Evolutionary conservation across 2,329 filamentous ascomycete genomes (phyloP), one percentile per base, ranked within the genome.

Genomic region (Cyphellophora attinorum): DNA sequence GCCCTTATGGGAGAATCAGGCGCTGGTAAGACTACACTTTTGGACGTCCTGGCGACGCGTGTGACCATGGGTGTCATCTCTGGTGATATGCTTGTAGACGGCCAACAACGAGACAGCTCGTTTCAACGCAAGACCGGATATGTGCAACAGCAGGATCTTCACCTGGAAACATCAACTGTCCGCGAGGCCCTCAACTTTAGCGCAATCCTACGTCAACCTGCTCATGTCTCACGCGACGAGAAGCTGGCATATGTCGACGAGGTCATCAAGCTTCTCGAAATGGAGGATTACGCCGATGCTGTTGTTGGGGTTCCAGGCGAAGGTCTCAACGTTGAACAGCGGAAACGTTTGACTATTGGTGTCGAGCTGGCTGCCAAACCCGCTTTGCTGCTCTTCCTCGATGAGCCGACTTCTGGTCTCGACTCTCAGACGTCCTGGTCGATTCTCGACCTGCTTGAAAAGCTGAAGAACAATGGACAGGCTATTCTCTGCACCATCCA

Each of bases 401-500:
- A 96, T 51, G 89, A 96, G 59, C 89, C 89, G 11, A 95, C 88
- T 3, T 94, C 86, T 17, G 89, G 89, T 66, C 76, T 95, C 13
- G 89, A 95, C 59, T 85, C 78, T 52, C 86, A 94, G 58, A 93
- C 88, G 1, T 89, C 86, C 1, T 95, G 85, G 85, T 83, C 85
- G 44, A 94, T 95, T 54, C 71, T 86, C 29, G 80, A 85, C 56
- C 72, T 95, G 8, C 72, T 96, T 27, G 81, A 93, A 59, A 94
- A 93, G 60, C 70, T 95, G 19, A 85, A 85, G 50, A 82, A 89
- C 57, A 81, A 78, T 43, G 88, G 89, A 11, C 85, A 93, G 56
- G 88, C 89, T 33, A 85, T 95, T 59, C 76, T 95, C n/a, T 94
- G 86, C 64, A 95, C 89, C 0, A 95, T 95, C 41, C 89, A 96